Evolutionary conservation across 2,329 filamentous ascomycete species (phyloP), one percentile per base, ranked within the genome.

Genomic region (Diplodia mutila): DNA sequence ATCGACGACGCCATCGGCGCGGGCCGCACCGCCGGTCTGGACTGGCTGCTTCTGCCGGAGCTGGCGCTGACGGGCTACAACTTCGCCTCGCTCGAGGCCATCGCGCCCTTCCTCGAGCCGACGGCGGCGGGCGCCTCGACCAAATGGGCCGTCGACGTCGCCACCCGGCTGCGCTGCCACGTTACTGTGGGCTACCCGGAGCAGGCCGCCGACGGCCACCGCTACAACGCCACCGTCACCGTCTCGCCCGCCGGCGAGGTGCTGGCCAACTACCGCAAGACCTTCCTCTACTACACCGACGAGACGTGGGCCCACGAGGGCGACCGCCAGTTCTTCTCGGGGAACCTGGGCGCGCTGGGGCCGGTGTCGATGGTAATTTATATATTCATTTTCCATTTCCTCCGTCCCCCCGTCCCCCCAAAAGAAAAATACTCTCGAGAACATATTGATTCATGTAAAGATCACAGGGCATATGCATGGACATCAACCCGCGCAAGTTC

Each of bases 41-140:
- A 93, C 74, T 83, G 94, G 34, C 81, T 95, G 0, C 87, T 94
- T 0, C 80, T 94, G 0, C 91, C 92, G 0, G 92, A 94, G 75
- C 80, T 94, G 76, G 90, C 91, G 1, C 93, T 94, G 74, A 85
- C 87, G 67, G 90, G 92, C 34, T 95, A 94, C 81, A 93, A 93
- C 75, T 94, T 94, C 80, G 85, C 86, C 51, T 90, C 89, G 0
- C 76, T 92, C 2, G 80, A 85, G 37, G 84, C 92, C 1, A 93
- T 94, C 52, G 78, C 79, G 1, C 90, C 90, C 0, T 91, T 83
- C 71, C 85, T 94, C 3, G 92, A 95, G 73, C 85, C 83, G 0
- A 86, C 86, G 0, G 85, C 86, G 5, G 82, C 86, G 0, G 92
- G 92, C 0, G 87, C 90, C 65, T 89, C 85, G 7, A 89, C 91